phyloP scores from a whole-genome alignment of 2,329 filamentous ascomycete genomes.

The Phyllosticta citriasiana region DNA sequence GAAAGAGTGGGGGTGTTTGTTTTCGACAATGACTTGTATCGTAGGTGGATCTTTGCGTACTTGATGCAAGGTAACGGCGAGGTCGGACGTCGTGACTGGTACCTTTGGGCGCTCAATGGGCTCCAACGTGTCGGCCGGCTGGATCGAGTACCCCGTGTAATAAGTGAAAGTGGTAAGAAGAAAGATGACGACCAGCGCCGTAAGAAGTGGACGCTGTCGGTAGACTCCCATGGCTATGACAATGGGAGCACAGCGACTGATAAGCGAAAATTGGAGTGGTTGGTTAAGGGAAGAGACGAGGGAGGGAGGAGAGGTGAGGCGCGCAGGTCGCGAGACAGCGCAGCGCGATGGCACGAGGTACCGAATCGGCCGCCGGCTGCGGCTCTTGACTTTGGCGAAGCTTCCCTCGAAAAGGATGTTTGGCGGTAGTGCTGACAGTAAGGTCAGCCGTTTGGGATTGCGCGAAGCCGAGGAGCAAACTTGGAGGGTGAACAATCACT shows the following conservation, averaged over 20 bases:
- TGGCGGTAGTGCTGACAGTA: neutral
- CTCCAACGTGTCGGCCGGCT: neutral
- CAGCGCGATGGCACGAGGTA: neutral
- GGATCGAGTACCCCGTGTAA: conserved; percentile 12
- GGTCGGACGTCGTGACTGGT: conserved; percentile 16
- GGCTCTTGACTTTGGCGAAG: neutral
- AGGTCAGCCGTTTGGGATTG: neutral
- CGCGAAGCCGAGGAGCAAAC: neutral
- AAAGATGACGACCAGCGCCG: conserved; percentile 37
- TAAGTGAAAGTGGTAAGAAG: conserved; percentile 29
- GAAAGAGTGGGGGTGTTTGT: conserved; percentile 22
- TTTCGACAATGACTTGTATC: conserved; percentile 27
- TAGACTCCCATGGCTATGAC: neutral
- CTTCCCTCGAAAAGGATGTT: neutral
- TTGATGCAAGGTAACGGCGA: conserved; percentile 22
- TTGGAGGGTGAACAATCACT: neutral
- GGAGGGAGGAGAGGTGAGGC: neutral
- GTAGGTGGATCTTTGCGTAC: conserved; percentile 21
- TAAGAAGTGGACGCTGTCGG: conserved; percentile 15
- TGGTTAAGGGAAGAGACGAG: neutral
- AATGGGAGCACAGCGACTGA: neutral
- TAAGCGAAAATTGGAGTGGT: neutral
- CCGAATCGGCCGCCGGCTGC: neutral
- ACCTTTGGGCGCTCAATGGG: neutral
- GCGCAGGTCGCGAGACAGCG: neutral